Base-by-base conservation (phyloP, 768 basidiomycete species). In the Amanita jacksonii region DNA sequence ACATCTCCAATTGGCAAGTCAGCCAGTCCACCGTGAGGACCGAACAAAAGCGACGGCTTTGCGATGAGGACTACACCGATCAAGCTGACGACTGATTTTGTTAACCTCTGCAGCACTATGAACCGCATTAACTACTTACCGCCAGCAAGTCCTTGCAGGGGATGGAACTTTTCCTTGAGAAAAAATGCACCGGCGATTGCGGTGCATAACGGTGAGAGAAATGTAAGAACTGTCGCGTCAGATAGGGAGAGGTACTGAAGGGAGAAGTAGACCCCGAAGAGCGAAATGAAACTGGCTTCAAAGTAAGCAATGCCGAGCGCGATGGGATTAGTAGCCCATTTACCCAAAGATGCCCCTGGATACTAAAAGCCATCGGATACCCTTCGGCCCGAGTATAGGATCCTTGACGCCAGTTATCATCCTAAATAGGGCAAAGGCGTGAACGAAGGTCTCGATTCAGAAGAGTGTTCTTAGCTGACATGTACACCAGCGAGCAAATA, bases 1-100 rank as follows among this genome's bases (percentile, higher is more conserved):
- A 32, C 13, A 3, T 32, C 38, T 8, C 19, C 15, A 1, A 12
- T 2, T 1, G 3, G 10, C 9, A 16, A 12, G n/a, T 30, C 19
- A 18, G 9, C 2, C 18, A 9, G 1, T 7, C 4, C 8, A n/a
- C n/a, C n/a, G n/a, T n/a, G n/a, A n/a, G n/a, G n/a, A 13, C 81
- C 83, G 52, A 96, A 93, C 8, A 96, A 52, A 39, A 79, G 77
- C 0, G 70, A 62, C 0, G 91, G 91, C 27, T 85, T 69, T 8
- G 89, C 85, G 41, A 96, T 88, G 7, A 91, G 66, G 10, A 93
- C 58, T 6, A 90, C 87, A 0, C 90, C 91, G 7, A 73, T 31
- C 24, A 93, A 68, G 58, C 85, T 82, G 37, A 73, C 69, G 5
- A 83, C 76, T 75, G 41, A 25, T 27, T 32, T 15, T 8, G 19